Conservation (phyloP, 2,329 filamentous ascomycete genomes). For the Nakataea oryzae region DNA sequence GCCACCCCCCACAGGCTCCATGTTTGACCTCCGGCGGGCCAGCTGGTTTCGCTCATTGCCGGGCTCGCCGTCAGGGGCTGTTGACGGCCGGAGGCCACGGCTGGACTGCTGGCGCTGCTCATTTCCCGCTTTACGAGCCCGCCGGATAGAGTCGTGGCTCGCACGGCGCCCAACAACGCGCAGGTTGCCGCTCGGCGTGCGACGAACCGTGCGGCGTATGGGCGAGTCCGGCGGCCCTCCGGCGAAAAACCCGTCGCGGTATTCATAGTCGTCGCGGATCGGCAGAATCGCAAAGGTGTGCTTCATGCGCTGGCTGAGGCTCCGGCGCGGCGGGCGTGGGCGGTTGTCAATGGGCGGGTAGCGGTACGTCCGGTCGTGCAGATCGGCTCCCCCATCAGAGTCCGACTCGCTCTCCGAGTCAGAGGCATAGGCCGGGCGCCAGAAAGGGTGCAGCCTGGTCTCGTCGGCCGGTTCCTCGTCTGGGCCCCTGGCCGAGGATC, state of each 20-base stretch:
- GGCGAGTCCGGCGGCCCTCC: conserved; percentile 15
- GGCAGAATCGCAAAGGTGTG: conserved; percentile 52
- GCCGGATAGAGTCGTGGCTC: conserved; percentile 33
- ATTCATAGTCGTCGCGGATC: conserved; percentile 20
- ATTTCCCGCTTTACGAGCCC: conserved; percentile 5
- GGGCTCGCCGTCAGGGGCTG: conserved; percentile 16
- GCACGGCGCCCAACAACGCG: conserved; percentile 44
- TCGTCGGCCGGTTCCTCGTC: conserved; percentile 39
- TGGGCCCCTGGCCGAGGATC: conserved; percentile 20
- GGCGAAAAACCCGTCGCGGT: conserved; percentile 13
- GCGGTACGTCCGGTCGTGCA: conserved; percentile 25
- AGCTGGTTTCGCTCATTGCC: neutral
- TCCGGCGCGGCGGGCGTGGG: conserved; percentile 29
- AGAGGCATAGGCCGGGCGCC: conserved; percentile 41
- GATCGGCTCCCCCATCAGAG: conserved; percentile 22
- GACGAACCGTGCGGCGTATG: conserved; percentile 47
- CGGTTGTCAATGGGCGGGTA: conserved; percentile 41
- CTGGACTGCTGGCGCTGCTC: neutral
- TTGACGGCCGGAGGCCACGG: conserved; percentile 22
- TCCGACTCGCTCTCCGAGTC: conserved; percentile 18
- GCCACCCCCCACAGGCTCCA: conserved; percentile 1
- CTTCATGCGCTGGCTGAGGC: conserved; percentile 42
- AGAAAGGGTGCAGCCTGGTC: conserved; percentile 48
- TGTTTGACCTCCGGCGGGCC: conserved; percentile 10
- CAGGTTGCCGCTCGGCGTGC: conserved; percentile 49